A percentile compares a stretch with the other conserved stretches of the same genome.
These are phyloP conservation scores for Selaginella tamariscina DNA, from an alignment of 75 land plant genomes.

Conservation along the genomic window DNA sequence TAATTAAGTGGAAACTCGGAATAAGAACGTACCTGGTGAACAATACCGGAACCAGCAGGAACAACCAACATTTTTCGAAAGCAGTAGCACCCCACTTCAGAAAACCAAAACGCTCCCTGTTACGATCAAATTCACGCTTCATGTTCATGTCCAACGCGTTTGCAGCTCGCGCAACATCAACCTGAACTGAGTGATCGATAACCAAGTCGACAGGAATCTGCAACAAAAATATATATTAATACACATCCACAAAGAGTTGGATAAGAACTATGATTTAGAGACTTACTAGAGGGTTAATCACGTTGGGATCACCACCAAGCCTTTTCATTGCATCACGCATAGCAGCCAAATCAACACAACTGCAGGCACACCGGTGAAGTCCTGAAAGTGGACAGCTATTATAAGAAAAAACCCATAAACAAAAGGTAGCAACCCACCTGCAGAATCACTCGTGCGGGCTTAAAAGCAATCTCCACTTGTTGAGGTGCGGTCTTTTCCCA, in stretches of 20 bases:
- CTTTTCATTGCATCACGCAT: conserved; percentile 90
- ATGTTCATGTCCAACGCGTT: conserved; percentile 3
- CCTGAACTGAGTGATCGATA: conserved; percentile 42
- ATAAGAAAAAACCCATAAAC: not conserved
- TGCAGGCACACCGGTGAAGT: conserved; percentile 93
- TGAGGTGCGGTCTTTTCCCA: conserved; percentile 88
- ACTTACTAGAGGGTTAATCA: conserved; percentile 81
- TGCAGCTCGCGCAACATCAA: conserved; percentile 4
- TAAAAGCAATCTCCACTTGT: conserved; percentile 90
- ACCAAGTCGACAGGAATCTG: conserved; percentile 94
- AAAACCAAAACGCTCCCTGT: conserved; percentile 8
- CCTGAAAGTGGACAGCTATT: conserved; percentile 26
- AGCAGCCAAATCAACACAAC: conserved; percentile 88
- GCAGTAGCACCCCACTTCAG: conserved; percentile 13
- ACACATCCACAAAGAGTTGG: too few relatives aligned
- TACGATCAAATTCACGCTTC: conserved; percentile 8
- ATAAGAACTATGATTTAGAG: not conserved
- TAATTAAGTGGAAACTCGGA: too few relatives aligned
- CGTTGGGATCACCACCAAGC: conserved; percentile 72
- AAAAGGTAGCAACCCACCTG: conserved; percentile 37
- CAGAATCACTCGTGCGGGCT: conserved; percentile 82
- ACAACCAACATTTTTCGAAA: conserved; percentile 58
- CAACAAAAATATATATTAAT: conserved; percentile 13
- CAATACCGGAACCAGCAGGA: conserved; percentile 92
- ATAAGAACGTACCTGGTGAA: conserved; percentile 63